Percentiles rank a stretch among this genome's conserved stretches.
phyloP scores from a whole-genome alignment of 768 basidiomycete species.

The Auriscalpium vulgare region DNA sequence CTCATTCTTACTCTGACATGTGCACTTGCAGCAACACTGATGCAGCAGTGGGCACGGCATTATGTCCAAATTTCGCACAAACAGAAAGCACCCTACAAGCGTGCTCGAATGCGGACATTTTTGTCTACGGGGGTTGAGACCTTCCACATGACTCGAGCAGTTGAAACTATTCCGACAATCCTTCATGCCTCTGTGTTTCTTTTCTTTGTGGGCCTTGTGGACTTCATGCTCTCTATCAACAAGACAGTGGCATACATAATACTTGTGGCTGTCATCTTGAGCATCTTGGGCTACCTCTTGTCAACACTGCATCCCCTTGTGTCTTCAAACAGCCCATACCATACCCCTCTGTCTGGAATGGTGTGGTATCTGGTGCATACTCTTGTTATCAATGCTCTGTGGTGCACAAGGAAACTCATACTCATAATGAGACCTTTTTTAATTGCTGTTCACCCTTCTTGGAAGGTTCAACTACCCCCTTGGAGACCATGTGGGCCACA shows the following conservation, averaged over 20 bases:
- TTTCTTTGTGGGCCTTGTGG: conserved; percentile 12
- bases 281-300: neutral
- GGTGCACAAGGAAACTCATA: neutral
- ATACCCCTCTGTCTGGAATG: neutral
- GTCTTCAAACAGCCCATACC: neutral
- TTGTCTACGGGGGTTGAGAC: conserved; percentile 4
- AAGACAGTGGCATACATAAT: conserved; percentile 2
- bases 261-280: neutral
- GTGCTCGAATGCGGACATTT: conserved; percentile 2
- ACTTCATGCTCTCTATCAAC: conserved; percentile 10
- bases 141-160: conserved; percentile 2
- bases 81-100: conserved; percentile 1
- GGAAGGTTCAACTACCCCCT: too few relatives aligned
- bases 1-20: conserved; percentile 5
- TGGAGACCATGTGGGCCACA: too few relatives aligned
- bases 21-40: conserved; percentile 8
- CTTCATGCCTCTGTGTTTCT: conserved; percentile 9
- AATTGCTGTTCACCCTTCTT: too few relatives aligned
- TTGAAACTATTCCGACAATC: conserved; percentile 6
- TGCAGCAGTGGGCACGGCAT: conserved; percentile 8
- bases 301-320: conserved; percentile 7
- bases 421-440: too few relatives aligned
- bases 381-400: neutral
- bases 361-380: neutral
- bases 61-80: neutral